phyloP scores from a whole-genome alignment of 1,284 basidiomycete species.

The Flammula alnicola region DNA sequence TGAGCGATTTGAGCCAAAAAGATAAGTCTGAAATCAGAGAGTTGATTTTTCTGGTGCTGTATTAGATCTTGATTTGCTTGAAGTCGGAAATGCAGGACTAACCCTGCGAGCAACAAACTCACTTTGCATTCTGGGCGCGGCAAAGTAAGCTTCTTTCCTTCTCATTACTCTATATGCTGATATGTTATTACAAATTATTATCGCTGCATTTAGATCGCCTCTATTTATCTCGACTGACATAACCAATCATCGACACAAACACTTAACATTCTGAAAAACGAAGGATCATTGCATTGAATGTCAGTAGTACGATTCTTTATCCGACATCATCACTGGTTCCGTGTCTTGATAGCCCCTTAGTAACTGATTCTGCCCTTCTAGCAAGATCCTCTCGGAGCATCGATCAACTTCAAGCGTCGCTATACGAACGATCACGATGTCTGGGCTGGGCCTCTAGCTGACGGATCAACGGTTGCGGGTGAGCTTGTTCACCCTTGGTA shows the following conservation, averaged over 20 bases:
- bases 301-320: constrained; percentile 22
- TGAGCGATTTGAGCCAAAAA: constrained; percentile 9
- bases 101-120: constrained; percentile 50
- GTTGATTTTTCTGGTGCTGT: too few species aligned
- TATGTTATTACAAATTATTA: constrained; percentile 1
- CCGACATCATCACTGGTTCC: constrained; percentile 1
- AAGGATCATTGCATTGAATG: constrained; percentile 48
- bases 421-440: constrained; percentile 55
- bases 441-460: constrained; percentile 53
- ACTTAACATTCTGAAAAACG: constrained; percentile 45
- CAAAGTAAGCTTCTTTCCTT: constrained; percentile 35
- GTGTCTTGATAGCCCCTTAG: not conserved
- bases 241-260: constrained; percentile 37
- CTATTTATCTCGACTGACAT: constrained; percentile 50
- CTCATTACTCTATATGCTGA: not conserved
- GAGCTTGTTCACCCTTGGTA: constrained; percentile 18
- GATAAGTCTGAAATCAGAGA: too few species aligned
- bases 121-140: constrained; percentile 57
- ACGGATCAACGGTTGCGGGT: constrained; percentile 53
- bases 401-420: constrained; percentile 50
- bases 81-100: constrained; percentile 51
- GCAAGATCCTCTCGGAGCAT: constrained; percentile 54
- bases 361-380: constrained; percentile 23
- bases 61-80: constrained; percentile 49
- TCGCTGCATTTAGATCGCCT: constrained; percentile 40